A percentile compares a stretch with the other conserved stretches of the same genome.
Conservation (phyloP, 768 basidiomycete species). For the Kwoniella botswanensis region DNA sequence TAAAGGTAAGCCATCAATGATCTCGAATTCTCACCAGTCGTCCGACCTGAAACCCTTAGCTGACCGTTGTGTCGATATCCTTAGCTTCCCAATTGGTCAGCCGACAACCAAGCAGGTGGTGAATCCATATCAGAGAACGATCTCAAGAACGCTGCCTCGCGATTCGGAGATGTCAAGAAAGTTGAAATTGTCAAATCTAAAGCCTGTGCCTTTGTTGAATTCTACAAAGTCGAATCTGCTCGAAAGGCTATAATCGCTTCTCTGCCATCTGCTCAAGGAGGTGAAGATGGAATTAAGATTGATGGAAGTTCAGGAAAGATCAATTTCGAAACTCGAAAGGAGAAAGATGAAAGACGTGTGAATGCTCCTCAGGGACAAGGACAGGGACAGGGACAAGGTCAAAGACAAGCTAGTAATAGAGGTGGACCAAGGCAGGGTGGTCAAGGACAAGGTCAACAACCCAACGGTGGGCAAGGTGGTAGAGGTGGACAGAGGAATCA, state of each 20-base stretch:
- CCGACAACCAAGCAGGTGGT: conserved; percentile 35
- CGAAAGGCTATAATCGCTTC: conserved; percentile 79
- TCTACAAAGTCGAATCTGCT: conserved; percentile 75
- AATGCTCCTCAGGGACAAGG: conserved; percentile 16
- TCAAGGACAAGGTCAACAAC: conserved; percentile 24
- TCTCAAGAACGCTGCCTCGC: conserved; percentile 40
- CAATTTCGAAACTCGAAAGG: conserved; percentile 85
- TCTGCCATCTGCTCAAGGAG: conserved; percentile 71
- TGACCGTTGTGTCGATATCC: neutral
- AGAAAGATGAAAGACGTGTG: conserved; percentile 73
- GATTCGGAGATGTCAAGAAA: conserved; percentile 48
- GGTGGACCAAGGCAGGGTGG: conserved; percentile 28
- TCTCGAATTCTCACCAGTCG: neutral
- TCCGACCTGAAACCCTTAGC: too few species aligned
- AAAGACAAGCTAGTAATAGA: conserved; percentile 10
- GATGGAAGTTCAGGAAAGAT: conserved; percentile 66
- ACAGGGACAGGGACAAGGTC: conserved; percentile 20
- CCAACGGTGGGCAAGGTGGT: conserved; percentile 21
- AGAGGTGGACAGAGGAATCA: conserved; percentile 23
- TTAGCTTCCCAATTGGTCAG: conserved; percentile 59
- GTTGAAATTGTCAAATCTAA: conserved; percentile 32
- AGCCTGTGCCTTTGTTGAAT: conserved; percentile 67
- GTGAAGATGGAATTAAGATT: conserved; percentile 85
- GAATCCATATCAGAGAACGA: conserved; percentile 49
- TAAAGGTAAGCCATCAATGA: conserved; percentile 65